Evolutionary conservation across 2,329 filamentous ascomycete genomes (phyloP), one percentile per base, ranked within the genome.

Genomic region (Seiridium unicorne): DNA sequence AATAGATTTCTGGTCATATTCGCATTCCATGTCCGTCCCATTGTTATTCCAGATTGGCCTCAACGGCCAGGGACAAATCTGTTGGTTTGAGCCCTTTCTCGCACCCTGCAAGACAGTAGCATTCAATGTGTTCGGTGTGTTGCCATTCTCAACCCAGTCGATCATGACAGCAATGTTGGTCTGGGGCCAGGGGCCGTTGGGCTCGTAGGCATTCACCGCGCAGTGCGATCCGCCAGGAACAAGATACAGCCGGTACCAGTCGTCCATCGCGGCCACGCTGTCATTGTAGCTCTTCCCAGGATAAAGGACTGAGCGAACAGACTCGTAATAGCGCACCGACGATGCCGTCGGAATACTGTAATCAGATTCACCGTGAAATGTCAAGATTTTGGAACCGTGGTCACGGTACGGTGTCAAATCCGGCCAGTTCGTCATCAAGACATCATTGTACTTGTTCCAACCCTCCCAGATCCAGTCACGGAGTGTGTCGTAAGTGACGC

Each of bases 161-260:
- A 92, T 90, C 26, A 87, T 85, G 2, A 87, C 90, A 2, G 87
- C 85, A 71, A 91, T 86, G 48, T 91, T 88, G 4, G 86, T 86
- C 63, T 85, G 79, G 1, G 78, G 79, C 65, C 74, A 81, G 0
- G 76, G 75, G 1, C 76, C 77, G 18, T 26, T 26, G 0, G 78
- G 78, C 71, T 81, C 77, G 1, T 77, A 69, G 4, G 68, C 59
- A 70, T 82, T 84, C 38, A 72, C 67, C 0, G 74, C 71, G 63
- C 83, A 86, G 71, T 84, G 83, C 0, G 73, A 81, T 0, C 78
- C 83, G 32, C 82, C 82, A 0, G 83, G 82, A 26, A 86, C 66
- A 0, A 84, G 76, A 70, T 79, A 85, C 46, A 86, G 74, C 59
- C 79, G 77, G 70, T 85, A 87, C 76, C 81, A 87, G 32, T 81